Evolutionary conservation across 371 early-diverging fungal species (phyloP).

Genomic region (Rhizopus delemar): DNA sequence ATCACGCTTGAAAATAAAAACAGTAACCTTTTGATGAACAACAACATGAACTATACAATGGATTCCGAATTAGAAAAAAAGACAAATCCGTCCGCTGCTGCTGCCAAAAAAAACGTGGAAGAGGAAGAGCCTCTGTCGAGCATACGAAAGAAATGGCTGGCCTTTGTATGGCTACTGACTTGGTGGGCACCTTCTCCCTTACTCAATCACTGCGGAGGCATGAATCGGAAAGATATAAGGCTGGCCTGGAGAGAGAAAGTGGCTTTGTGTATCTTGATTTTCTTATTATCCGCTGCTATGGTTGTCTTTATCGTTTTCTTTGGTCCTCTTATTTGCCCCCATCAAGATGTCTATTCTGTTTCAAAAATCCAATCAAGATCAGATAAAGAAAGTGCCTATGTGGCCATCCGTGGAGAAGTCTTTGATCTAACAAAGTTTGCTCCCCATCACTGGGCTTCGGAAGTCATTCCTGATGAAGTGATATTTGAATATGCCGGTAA

Average conservation of each 20-base stretch:
- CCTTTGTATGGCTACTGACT: slow-evolving; percentile 75
- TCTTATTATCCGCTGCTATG: slow-evolving; percentile 68
- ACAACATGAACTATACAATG: neutral
- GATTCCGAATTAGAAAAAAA: slow-evolving; percentile 12
- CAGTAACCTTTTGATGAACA: slow-evolving; percentile 1
- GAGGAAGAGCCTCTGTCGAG: slow-evolving; percentile 30
- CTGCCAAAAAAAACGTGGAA: slow-evolving; percentile 35
- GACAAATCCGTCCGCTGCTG: slow-evolving; percentile 3
- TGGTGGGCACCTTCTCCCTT: slow-evolving; percentile 78
- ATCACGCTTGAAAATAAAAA: slow-evolving; percentile 25
- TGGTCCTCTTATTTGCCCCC: slow-evolving; percentile 82
- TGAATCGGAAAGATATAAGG: slow-evolving; percentile 73
- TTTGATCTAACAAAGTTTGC: slow-evolving; percentile 62
- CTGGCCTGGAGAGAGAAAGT: slow-evolving; percentile 94
- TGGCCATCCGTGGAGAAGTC: slow-evolving; percentile 66
- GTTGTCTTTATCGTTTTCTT: slow-evolving; percentile 85
- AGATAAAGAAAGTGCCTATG: slow-evolving; percentile 40
- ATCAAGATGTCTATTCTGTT: slow-evolving; percentile 63
- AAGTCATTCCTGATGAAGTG: slow-evolving; percentile 48
- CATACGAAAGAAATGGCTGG: slow-evolving; percentile 71
- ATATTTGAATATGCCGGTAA: slow-evolving; percentile 60
- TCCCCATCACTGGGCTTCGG: slow-evolving; percentile 49
- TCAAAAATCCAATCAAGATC: slow-evolving; percentile 51
- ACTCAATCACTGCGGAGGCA: slow-evolving; percentile 61
- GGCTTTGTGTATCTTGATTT: slow-evolving; percentile 80